Evolutionary conservation across 306 rosid genomes (phyloP).

Genomic region (Gastrolobium bilobum): DNA sequence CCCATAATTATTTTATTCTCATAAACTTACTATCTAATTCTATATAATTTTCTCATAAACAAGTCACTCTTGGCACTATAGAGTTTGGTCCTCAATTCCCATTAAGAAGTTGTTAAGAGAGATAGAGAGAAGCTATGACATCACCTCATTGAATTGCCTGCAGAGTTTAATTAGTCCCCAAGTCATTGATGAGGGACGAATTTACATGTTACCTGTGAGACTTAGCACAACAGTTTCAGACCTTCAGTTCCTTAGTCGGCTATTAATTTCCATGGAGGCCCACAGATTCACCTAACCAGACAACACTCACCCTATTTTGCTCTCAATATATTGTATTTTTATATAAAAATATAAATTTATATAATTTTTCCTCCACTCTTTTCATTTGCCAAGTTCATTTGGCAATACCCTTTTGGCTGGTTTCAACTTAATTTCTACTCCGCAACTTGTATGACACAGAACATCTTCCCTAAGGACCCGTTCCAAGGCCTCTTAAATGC

Average conservation of each 20-base stretch:
- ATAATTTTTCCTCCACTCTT: neutral
- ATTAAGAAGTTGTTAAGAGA: neutral
- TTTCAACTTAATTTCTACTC: conserved; percentile 14
- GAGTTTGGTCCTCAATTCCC: neutral
- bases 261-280: conserved; percentile 60
- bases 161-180: conserved; percentile 34
- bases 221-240: conserved; percentile 48
- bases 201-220: conserved; percentile 44
- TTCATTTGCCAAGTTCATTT: conserved; percentile 15
- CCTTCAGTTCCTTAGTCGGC: conserved; percentile 63
- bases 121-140: conserved; percentile 13
- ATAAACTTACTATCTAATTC: neutral
- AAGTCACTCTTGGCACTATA: too few species aligned
- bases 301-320: conserved; percentile 41
- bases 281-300: conserved; percentile 63
- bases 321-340: neutral
- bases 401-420: conserved; percentile 8
- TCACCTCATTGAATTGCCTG: conserved; percentile 42
- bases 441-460: conserved; percentile 39
- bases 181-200: conserved; percentile 43
- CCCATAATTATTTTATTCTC: neutral
- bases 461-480: conserved; percentile 60
- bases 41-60: conserved; percentile 2
- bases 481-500: conserved; percentile 47
- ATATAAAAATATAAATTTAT: neutral